Base-by-base conservation (phyloP, 106 monocot genomes). In the Dendrobium catenatum region DNA sequence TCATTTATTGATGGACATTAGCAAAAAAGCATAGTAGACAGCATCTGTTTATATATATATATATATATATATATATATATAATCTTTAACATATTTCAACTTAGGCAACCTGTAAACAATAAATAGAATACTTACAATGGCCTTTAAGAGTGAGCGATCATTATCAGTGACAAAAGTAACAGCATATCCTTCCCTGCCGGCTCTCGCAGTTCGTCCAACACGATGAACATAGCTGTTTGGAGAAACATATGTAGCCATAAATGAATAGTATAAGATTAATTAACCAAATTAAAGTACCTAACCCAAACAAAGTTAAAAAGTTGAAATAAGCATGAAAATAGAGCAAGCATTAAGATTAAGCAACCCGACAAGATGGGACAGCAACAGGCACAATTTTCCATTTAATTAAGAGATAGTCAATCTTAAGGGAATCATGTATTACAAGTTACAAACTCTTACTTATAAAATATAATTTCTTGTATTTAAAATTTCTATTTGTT, bases 151-250 rank as follows among this genome's bases (percentile, higher is more conserved):
- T 80, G 98, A 91, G 2, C 94, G 90, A 82, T 93, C 98, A 90
- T 90, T 93, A 75, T 98, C 98, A 75, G 95, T 89, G 17, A 98
- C 95, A 86, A 98, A 95, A 78, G 98, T 98, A 58, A 95, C 91
- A 79, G 98, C 98, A 86, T 91, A 91, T 83, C 98, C 95, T 87
- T 98, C 98, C 79, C 95, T 88, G 15, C 98, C 95, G 33, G 98
- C 98, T 81, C 98, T 88, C 47, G 98, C 98, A 76, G 98, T 98
- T 56, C 98, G 92, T 74, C 98, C 98, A 80, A 98, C 98, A 83
- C 98, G 94, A 89, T 98, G 98, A 81, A 95, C 87, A 87, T 98
- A 98, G 64, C 98, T 98, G 89, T 81, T 89, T 75, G 44, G 51
- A 54, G 81, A 49, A 81, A 68, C 78, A 44, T 70, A 70, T 19